Evolutionary conservation across 345 rosid genomes (phyloP).

Genomic region (Citrus sinensis): DNA sequence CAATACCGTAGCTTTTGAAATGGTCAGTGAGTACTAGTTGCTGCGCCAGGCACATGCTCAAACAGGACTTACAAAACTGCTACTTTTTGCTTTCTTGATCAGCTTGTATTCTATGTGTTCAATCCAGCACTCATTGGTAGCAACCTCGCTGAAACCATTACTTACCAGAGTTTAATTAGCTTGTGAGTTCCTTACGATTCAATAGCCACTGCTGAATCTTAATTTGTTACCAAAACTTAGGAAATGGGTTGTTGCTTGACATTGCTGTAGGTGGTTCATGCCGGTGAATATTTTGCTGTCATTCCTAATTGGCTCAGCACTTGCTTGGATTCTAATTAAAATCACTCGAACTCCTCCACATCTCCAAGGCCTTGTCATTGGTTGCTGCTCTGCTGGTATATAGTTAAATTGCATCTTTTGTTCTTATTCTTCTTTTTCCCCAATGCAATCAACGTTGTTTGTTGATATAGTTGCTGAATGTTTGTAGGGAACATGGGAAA

Average conservation of each 20-base stretch:
- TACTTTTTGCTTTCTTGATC: neutral
- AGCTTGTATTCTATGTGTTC: constrained; percentile 41
- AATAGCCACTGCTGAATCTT: neutral
- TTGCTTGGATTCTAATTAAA: constrained; percentile 47
- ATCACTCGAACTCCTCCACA: constrained; percentile 38
- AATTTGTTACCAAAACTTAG: neutral
- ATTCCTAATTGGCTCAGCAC: constrained; percentile 38
- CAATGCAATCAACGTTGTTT: neutral
- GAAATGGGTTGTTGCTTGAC: neutral
- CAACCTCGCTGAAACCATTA: constrained; percentile 39
- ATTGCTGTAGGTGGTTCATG: constrained; percentile 50
- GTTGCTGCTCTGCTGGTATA: constrained; percentile 51
- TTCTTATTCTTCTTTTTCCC: neutral
- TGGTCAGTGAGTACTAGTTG: neutral
- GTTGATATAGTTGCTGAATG: neutral
- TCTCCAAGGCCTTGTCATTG: constrained; percentile 46
- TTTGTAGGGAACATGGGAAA: constrained; percentile 45
- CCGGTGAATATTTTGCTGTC: constrained; percentile 43
- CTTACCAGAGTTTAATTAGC: constrained; percentile 20
- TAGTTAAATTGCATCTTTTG: neutral
- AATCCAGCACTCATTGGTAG: constrained; percentile 41
- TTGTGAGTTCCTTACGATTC: constrained; percentile 32
- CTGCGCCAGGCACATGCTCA: neutral
- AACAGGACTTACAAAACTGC: neutral
- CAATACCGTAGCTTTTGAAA: neutral